A percentile compares a stretch with the other conserved stretches of the same genome.
These are phyloP conservation scores for Lophiotrema nucula DNA, from an alignment of 495 filamentous ascomycete genomes.

Conservation along the genomic window DNA sequence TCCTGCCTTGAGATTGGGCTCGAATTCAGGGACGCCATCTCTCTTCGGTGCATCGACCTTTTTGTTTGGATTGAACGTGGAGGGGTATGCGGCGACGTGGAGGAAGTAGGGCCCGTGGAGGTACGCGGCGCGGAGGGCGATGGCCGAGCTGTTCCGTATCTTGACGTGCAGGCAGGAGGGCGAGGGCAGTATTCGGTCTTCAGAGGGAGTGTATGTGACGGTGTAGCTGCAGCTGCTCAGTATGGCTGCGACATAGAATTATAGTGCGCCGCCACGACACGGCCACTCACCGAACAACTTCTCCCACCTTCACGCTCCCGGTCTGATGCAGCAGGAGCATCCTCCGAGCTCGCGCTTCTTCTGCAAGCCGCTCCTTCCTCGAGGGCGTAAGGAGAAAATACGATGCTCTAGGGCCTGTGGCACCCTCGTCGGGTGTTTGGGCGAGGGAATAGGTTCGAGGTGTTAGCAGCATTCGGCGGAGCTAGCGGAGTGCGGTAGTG, in stretches of 20 bases:
- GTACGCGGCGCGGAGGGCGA: conserved; percentile 88
- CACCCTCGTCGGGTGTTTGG: conserved; percentile 33
- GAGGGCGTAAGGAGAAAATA: conserved; percentile 32
- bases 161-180: conserved; percentile 75
- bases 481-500: conserved; percentile 28
- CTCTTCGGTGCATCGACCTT: conserved; percentile 61
- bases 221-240: conserved; percentile 63
- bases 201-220: conserved; percentile 84
- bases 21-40: conserved; percentile 78
- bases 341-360: conserved; percentile 31
- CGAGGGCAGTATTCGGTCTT: conserved; percentile 81
- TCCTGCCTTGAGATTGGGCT: conserved; percentile 93
- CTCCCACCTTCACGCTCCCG: conserved; percentile 87
- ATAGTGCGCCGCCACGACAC: background rate
- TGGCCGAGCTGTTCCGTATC: conserved; percentile 87
- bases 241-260: background rate
- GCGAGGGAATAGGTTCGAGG: conserved; percentile 35
- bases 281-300: conserved; percentile 66
- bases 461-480: conserved; percentile 36
- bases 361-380: conserved; percentile 29
- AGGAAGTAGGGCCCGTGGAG: conserved; percentile 93
- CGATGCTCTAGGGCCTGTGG: conserved; percentile 16
- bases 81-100: conserved; percentile 78
- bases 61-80: conserved; percentile 73
- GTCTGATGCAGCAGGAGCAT: conserved; percentile 91